Percentiles rank a stretch among this genome's conserved stretches.
Conservation (phyloP, 257 asterid genomes). For the Solanum bukasovii region DNA sequence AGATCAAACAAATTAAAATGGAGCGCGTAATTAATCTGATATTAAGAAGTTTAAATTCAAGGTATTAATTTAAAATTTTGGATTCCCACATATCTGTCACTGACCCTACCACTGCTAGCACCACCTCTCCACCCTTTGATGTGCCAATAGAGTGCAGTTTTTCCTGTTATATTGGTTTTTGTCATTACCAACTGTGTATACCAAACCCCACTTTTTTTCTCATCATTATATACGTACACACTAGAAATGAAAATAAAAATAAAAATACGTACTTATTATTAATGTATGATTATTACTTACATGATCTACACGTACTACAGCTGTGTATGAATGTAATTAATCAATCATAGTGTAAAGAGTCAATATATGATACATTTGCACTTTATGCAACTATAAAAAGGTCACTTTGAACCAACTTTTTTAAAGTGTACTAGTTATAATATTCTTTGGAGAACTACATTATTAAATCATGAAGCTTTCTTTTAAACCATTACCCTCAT, state of each 20-base stretch:
- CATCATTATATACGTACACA: neutral
- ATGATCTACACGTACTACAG: neutral
- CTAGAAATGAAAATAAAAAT: neutral
- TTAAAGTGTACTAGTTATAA: neutral
- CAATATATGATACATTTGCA: neutral
- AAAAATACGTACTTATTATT: neutral
- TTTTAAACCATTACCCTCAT: constrained; percentile 23
- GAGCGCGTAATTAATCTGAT: neutral
- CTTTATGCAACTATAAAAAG: constrained; percentile 26
- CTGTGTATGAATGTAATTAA: neutral
- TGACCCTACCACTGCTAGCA: neutral
- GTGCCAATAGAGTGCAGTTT: neutral
- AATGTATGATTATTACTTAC: neutral
- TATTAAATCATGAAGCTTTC: constrained; percentile 30
- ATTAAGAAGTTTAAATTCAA: neutral
- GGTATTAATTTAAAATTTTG: neutral
- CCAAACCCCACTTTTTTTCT: neutral
- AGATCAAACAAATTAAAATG: neutral
- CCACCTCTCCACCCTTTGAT: neutral
- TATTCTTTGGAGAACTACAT: neutral
- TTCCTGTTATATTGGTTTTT: constrained; percentile 1
- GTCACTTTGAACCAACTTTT: neutral
- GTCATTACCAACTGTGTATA: constrained; percentile 5
- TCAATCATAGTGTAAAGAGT: neutral
- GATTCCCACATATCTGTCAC: neutral